Evolutionary conservation across 495 filamentous ascomycete genomes (phyloP).

Genomic region (Penicillium argentinense): DNA sequence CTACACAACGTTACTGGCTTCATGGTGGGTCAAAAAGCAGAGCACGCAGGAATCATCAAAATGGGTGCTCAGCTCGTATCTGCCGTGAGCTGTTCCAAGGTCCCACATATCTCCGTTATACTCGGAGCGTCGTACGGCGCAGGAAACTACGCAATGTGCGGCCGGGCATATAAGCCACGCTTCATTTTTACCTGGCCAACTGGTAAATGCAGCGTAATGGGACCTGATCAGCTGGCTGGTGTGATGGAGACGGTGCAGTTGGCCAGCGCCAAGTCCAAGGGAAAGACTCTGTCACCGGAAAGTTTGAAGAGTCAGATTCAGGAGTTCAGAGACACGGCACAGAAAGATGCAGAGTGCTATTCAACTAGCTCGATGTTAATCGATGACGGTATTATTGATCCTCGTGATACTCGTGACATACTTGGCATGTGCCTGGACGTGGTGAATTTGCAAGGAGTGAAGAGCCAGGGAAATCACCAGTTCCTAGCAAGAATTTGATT

Average conservation of each 20-base stretch:
- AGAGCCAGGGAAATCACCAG: conserved; percentile 18
- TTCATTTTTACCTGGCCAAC: conserved; percentile 37
- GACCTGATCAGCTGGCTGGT: conserved; percentile 29
- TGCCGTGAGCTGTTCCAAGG: conserved; percentile 30
- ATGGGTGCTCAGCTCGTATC: conserved; percentile 33
- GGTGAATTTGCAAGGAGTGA: conserved; percentile 17
- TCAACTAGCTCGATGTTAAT: conserved; percentile 29
- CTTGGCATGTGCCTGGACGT: conserved; percentile 35
- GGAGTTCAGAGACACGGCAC: conserved; percentile 15
- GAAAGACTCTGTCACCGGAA: conserved; percentile 17
- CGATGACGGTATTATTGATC: conserved; percentile 38
- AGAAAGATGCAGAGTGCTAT: conserved; percentile 27
- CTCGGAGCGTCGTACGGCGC: conserved; percentile 35
- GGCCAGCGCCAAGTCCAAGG: conserved; percentile 22
- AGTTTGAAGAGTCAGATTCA: conserved; percentile 19
- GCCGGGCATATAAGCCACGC: conserved; percentile 26
- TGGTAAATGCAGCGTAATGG: conserved; percentile 36
- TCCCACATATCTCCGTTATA: conserved; percentile 35
- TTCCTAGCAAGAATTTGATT: conserved; percentile 20
- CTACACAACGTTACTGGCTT: conserved; percentile 38
- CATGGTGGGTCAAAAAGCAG: conserved; percentile 36
- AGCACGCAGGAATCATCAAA: conserved; percentile 34
- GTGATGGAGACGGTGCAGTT: conserved; percentile 33
- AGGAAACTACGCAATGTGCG: conserved; percentile 39
- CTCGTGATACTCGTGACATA: conserved; percentile 34